phyloP scores from a whole-genome alignment of 1,284 basidiomycete genomes.

The Vanrija pseudolonga region DNA sequence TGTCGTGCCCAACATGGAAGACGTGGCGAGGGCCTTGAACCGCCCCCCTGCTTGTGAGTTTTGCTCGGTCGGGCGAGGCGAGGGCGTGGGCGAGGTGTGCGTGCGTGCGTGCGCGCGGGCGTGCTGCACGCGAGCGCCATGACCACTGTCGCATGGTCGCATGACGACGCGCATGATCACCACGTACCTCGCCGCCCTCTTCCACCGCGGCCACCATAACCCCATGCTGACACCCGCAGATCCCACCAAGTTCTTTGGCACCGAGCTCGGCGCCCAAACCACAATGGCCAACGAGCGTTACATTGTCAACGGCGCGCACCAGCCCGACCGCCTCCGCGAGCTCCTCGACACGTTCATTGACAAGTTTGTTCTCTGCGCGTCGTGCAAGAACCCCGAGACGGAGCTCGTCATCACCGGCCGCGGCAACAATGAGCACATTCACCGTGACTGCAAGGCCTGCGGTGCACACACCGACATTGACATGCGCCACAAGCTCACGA shows the following conservation, averaged over 20 bases:
- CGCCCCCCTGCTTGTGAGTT: conserved; percentile 76
- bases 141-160: no score
- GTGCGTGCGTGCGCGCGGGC: no score
- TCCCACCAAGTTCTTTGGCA: conserved; percentile 99
- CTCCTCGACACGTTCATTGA: conserved; percentile 95
- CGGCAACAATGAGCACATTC: conserved; percentile 76
- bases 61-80: not conserved
- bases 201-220: not conserved
- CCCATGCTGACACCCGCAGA: conserved; percentile 53
- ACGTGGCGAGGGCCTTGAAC: conserved; percentile 91
- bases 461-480: conserved; percentile 87
- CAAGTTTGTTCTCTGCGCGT: conserved; percentile 94
- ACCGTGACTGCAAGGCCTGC: conserved; percentile 97
- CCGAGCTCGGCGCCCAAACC: conserved; percentile 96
- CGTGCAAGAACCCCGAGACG: conserved; percentile 99
- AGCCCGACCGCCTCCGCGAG: conserved; percentile 86
- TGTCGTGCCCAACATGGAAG: conserved; percentile 96
- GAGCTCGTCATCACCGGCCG: conserved; percentile 76
- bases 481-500: conserved; percentile 95
- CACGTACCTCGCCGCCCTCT: no score
- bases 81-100: no score
- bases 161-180: no score
- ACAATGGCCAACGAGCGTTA: conserved; percentile 94
- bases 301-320: conserved; percentile 97
- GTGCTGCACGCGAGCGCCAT: no score